A percentile compares a stretch with the other conserved stretches of the same genome.
These are phyloP conservation scores for Colletotrichum horii DNA, from an alignment of 2,329 filamentous ascomycete species.

Conservation along the genomic window DNA sequence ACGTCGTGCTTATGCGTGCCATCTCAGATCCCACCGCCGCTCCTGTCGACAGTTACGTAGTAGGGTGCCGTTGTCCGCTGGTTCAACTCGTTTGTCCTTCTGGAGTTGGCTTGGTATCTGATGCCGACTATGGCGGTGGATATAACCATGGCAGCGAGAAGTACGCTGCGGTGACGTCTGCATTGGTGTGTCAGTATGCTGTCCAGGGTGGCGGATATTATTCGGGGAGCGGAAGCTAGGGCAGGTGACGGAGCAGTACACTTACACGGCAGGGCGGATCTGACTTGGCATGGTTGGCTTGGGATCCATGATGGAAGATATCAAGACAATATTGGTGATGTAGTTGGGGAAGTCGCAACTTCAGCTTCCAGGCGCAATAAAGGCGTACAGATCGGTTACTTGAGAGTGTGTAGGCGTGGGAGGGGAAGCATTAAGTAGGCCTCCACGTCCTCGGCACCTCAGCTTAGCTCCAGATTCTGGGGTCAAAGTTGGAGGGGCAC, in stretches of 20 bases:
- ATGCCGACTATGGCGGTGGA: slow-evolving; percentile 32
- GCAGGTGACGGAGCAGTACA: slow-evolving; percentile 28
- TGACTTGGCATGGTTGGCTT: slow-evolving; percentile 11
- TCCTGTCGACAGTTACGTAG: slow-evolving; percentile 58
- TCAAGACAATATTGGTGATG: neutral
- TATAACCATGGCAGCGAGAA: slow-evolving; percentile 35
- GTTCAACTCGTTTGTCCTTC: slow-evolving; percentile 47
- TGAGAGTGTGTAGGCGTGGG: neutral
- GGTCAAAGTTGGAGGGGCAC: neutral
- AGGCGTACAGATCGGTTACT: neutral
- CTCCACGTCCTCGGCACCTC: neutral
- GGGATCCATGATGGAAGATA: neutral
- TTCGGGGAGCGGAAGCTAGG: slow-evolving; percentile 21
- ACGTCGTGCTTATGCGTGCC: neutral
- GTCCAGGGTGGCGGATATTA: neutral
- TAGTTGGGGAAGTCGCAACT: neutral
- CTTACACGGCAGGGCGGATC: slow-evolving; percentile 22
- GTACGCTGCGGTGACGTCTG: slow-evolving; percentile 44
- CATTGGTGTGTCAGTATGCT: neutral
- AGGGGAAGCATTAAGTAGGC: neutral
- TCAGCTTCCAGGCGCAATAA: neutral
- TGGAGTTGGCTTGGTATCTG: slow-evolving; percentile 38
- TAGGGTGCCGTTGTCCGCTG: slow-evolving; percentile 42
- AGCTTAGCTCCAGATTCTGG: neutral
- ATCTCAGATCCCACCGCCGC: slow-evolving; percentile 48